A percentile compares a stretch with the other conserved stretches of the same genome.
phyloP scores from a whole-genome alignment of 495 filamentous ascomycete genomes.

The Aspergillus egyptiacus region DNA sequence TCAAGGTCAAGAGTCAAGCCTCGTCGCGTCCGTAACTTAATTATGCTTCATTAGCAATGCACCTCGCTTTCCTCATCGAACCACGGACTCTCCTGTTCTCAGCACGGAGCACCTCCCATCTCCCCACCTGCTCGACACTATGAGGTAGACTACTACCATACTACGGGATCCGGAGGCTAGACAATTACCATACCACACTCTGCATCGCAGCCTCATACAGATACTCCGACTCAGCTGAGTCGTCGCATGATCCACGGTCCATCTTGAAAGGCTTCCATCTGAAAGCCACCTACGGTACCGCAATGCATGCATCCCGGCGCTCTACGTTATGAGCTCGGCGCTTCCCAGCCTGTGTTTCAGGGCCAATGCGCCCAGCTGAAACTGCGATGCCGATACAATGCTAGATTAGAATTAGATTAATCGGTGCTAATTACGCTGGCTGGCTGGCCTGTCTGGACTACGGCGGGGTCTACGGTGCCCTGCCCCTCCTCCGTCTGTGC shows the following conservation, averaged over 20 bases:
- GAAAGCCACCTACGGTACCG: neutral
- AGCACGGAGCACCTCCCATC: neutral
- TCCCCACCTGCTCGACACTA: no score
- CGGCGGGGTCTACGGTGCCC: neutral
- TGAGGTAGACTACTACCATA: no score
- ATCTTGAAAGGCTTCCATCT: conserved; percentile 4
- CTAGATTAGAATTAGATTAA: neutral
- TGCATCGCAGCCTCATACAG: no score
- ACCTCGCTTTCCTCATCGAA: conserved; percentile 1
- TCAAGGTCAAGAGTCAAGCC: neutral
- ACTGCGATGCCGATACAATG: conserved; percentile 3
- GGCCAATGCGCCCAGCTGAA: conserved; percentile 3
- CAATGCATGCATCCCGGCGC: neutral
- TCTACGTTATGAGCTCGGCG: neutral
- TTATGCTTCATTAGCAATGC: conserved; percentile 3
- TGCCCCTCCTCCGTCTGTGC: neutral
- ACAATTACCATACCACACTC: no score
- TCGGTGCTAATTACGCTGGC: neutral
- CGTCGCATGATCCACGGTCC: neutral
- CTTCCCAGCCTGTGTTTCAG: conserved; percentile 18
- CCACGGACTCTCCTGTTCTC: conserved; percentile 3
- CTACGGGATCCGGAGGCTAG: no score
- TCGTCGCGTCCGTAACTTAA: conserved; percentile 13
- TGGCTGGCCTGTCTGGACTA: neutral
- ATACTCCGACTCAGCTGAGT: no score